These are phyloP conservation scores for Phytophthora europaea DNA, from an alignment of 352 stramenopile genomes.

Conservation along the genomic window DNA sequence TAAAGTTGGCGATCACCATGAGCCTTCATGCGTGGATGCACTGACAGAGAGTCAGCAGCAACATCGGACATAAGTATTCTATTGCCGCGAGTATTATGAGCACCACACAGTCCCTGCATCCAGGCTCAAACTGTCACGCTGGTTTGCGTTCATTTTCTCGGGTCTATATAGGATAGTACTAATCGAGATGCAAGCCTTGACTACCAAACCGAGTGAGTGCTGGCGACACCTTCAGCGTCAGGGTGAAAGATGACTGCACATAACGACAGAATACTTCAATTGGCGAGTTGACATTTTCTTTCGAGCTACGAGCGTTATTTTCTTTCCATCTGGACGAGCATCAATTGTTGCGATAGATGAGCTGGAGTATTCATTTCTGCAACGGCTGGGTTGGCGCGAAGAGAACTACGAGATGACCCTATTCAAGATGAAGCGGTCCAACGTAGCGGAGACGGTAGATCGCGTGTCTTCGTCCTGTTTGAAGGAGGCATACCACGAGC, in stretches of 20 bases:
- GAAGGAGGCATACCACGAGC: background rate
- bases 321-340: background rate
- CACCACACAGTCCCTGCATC: no score
- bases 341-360: background rate
- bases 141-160: no score
- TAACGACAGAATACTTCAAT: background rate
- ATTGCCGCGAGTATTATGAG: no score
- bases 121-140: no score
- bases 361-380: background rate
- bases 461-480: background rate
- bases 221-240: background rate
- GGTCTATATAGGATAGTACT: no score
- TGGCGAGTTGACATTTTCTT: background rate
- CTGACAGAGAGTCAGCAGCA: no score
- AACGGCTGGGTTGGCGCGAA: background rate
- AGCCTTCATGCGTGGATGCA: no score
- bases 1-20: no score
- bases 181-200: no score
- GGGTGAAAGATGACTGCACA: background rate
- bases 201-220: background rate
- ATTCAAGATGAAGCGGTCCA: background rate
- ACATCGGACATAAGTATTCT: no score
- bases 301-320: background rate
- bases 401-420: background rate
- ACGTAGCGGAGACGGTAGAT: background rate